A percentile compares a stretch with the other conserved stretches of the same genome.
phyloP scores from a whole-genome alignment of 768 basidiomycete genomes.

The Pisolithus microcarpus region DNA sequence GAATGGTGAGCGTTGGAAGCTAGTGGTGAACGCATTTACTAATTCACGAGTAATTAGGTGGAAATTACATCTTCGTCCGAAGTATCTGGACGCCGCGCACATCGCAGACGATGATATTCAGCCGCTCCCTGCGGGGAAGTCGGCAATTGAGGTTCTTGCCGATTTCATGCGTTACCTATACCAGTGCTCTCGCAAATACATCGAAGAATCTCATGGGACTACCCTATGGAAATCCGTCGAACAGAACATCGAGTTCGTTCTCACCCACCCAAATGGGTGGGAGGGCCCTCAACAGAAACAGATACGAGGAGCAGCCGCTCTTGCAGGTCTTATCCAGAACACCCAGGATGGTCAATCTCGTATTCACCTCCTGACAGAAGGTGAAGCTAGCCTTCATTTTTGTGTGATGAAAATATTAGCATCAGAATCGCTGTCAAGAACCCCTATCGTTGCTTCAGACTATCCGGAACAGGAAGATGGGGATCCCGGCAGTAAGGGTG shows the following conservation, averaged over 20 bases:
- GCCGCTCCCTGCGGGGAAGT: slow-evolving; percentile 36
- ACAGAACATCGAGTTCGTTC: slow-evolving; percentile 40
- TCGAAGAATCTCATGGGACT: slow-evolving; percentile 41
- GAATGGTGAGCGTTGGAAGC: slow-evolving; percentile 32
- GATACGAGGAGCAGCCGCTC: slow-evolving; percentile 47
- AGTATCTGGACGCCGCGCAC: slow-evolving; percentile 24
- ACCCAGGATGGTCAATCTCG: slow-evolving; percentile 33
- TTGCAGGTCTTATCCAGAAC: slow-evolving; percentile 44
- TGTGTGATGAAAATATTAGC: slow-evolving; percentile 43
- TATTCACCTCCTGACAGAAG: slow-evolving; percentile 54
- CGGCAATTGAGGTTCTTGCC: slow-evolving; percentile 36
- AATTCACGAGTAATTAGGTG: slow-evolving; percentile 17
- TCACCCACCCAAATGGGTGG: slow-evolving; percentile 64
- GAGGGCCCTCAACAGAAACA: slow-evolving; percentile 50
- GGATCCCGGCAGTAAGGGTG: slow-evolving; percentile 22
- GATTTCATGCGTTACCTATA: slow-evolving; percentile 44
- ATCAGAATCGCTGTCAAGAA: slow-evolving; percentile 21
- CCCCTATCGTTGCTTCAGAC: slow-evolving; percentile 16
- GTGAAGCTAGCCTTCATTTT: slow-evolving; percentile 55
- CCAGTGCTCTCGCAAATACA: slow-evolving; percentile 38
- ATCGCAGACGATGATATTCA: slow-evolving; percentile 29
- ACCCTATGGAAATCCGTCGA: slow-evolving; percentile 41
- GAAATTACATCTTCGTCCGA: slow-evolving; percentile 35
- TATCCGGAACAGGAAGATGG: slow-evolving; percentile 13
- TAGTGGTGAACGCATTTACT: neutral